Base-by-base conservation (phyloP, 768 basidiomycete genomes). In the Tylopilus intermedius region DNA sequence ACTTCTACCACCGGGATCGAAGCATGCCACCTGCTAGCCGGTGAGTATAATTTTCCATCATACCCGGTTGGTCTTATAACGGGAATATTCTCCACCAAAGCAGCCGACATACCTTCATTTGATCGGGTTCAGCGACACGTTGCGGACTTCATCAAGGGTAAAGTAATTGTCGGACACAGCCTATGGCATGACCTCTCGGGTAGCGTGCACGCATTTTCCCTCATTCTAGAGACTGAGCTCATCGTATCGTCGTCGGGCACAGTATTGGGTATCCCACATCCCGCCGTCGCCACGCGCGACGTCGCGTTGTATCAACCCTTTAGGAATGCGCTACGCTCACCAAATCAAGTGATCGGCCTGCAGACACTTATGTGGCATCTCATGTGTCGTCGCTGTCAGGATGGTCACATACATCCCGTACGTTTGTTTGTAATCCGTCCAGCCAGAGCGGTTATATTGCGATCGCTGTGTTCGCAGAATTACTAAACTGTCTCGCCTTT, bases 181-280 rank as follows among this genome's bases (percentile, higher is more conserved):
- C 73, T 90, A 14, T 92, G 88, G 88, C 80, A 84, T 57, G 89
- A 91, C 62, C 77, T 90, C 29, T 86, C 87, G 45, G 88, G 88
- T 86, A 67, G 47, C 52, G 57, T 58, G 41, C 50, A 59, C 37
- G 46, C 56, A 45, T 33, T 26, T 50, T 42, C 42, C 40, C 39
- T 45, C 33, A 22, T 40, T 29, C 26, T 26, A 45, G 24, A 49
- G 21, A 41, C 30, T 37, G 45, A 51, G 49, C 59, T 62, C 33
- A 58, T 56, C 55, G 48, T 57, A 56, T 46, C 33, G 33, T 33
- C 38, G 15, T 57, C 58, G 37, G 55, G 27, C 51, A 42, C 61
- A 88, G 88, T 91, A 15, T 77, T 91, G 48, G 89, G 88, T 15
- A 83, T 90, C 54, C 86, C 88, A 14, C 88, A 90, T 68, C 79